phyloP scores from a whole-genome alignment of 805 yeast species.

The Yarrowia sp. region DNA sequence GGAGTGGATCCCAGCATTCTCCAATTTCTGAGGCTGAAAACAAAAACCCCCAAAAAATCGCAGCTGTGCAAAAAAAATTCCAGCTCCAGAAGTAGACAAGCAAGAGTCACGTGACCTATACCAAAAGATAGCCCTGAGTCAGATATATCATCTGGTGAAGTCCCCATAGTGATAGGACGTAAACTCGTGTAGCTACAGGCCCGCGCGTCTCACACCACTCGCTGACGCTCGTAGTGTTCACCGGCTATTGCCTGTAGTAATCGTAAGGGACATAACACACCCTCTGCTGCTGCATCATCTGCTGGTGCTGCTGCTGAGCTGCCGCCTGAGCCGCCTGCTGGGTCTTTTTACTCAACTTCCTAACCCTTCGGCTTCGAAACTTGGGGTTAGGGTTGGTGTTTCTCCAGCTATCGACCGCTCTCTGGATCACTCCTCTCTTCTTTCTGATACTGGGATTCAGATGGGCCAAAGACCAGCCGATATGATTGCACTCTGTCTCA shows the following conservation, averaged over 20 bases:
- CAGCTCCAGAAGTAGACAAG: no score
- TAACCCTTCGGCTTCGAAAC: slow-evolving; percentile 55
- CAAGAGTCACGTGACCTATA: no score
- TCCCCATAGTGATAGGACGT: no score
- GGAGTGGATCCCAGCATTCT: not conserved
- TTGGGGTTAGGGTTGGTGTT: slow-evolving; percentile 55
- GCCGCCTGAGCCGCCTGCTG: slow-evolving; percentile 30
- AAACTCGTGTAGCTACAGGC: not conserved
- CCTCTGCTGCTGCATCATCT: slow-evolving; percentile 30
- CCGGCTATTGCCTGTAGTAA: not conserved
- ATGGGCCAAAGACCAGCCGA: slow-evolving; percentile 59
- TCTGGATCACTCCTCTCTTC: slow-evolving; percentile 57
- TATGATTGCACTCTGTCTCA: slow-evolving; percentile 57
- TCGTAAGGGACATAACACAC: slow-evolving; percentile 13
- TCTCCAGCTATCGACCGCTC: slow-evolving; percentile 62
- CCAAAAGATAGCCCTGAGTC: no score
- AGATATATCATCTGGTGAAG: no score
- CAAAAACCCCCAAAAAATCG: no score
- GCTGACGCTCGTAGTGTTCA: not conserved
- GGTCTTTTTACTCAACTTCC: slow-evolving; percentile 34
- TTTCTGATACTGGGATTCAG: slow-evolving; percentile 55
- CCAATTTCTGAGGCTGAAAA: no score
- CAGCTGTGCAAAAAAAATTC: no score
- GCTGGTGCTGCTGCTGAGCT: slow-evolving; percentile 26
- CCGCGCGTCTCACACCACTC: not conserved